phyloP scores from a whole-genome alignment of 257 asterid species.

The Misopates orontium region DNA sequence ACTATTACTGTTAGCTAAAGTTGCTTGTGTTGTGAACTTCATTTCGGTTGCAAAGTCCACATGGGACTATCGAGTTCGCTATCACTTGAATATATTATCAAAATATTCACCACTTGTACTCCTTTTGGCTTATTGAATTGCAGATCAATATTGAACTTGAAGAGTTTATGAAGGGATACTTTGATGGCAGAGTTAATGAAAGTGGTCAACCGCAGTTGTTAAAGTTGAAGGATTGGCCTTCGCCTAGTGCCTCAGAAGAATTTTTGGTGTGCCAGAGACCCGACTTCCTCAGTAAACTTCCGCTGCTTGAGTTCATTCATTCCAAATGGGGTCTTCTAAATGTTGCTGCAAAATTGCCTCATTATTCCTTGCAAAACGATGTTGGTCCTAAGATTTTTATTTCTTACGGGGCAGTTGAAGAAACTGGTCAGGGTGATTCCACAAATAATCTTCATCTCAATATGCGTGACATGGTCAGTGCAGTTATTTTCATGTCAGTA shows the following conservation, averaged over 20 bases:
- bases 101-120: conserved; percentile 21
- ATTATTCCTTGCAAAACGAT: conserved; percentile 94
- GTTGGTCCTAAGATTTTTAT: conserved; percentile 91
- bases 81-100: conserved; percentile 9
- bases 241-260: conserved; percentile 92
- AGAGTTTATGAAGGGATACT: conserved; percentile 86
- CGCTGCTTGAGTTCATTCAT: conserved; percentile 92
- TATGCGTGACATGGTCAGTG: conserved; percentile 90
- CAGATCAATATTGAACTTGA: conserved; percentile 76
- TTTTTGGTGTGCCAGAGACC: conserved; percentile 91
- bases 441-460: conserved; percentile 76
- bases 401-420: conserved; percentile 74
- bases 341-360: conserved; percentile 97
- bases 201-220: conserved; percentile 67
- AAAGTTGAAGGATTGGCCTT: conserved; percentile 98
- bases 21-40: conserved; percentile 20
- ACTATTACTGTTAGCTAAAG: conserved; percentile 9
- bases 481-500: not conserved
- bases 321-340: conserved; percentile 98
- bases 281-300: conserved; percentile 85
- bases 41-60: conserved; percentile 10
- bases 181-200: conserved; percentile 74
- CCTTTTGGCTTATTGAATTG: conserved; percentile 36
- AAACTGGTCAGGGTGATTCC: conserved; percentile 63
- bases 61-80: not conserved